These are phyloP conservation scores for Alternaria tenuissima DNA, from an alignment of 2,329 filamentous ascomycete genomes.

Conservation along the genomic window DNA sequence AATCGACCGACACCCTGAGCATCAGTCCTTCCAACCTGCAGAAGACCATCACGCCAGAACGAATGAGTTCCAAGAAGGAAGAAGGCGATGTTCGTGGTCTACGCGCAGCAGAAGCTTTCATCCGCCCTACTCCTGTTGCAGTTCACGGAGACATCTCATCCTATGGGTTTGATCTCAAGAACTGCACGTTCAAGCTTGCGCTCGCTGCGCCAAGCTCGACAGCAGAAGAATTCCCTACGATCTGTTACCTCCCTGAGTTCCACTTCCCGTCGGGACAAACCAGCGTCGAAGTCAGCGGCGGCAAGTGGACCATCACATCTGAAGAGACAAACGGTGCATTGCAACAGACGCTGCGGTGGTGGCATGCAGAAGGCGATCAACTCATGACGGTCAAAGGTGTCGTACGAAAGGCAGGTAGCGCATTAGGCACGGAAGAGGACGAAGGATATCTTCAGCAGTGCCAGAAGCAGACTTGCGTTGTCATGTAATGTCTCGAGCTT, in stretches of 20 bases:
- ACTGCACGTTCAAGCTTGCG: constrained; percentile 77
- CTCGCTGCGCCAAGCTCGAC: constrained; percentile 69
- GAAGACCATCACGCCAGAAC: constrained; percentile 69
- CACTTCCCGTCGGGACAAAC: constrained; percentile 84
- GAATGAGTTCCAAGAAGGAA: constrained; percentile 49
- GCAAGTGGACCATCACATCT: constrained; percentile 85
- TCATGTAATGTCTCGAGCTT: constrained; percentile 50
- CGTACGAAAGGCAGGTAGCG: constrained; percentile 63
- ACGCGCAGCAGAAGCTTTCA: constrained; percentile 90
- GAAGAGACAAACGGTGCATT: constrained; percentile 74
- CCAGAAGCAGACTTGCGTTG: constrained; percentile 54
- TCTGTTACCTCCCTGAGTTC: constrained; percentile 87
- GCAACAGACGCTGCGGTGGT: constrained; percentile 86
- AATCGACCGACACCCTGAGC: constrained; percentile 55
- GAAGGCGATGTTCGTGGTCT: constrained; percentile 64
- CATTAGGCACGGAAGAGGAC: constrained; percentile 69
- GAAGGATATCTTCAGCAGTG: constrained; percentile 78
- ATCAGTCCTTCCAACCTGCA: constrained; percentile 81
- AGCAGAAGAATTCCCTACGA: constrained; percentile 73
- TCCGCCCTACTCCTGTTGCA: constrained; percentile 81
- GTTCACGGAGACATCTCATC: constrained; percentile 75
- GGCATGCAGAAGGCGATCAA: constrained; percentile 89
- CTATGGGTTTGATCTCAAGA: constrained; percentile 83
- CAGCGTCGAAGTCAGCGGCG: constrained; percentile 78
- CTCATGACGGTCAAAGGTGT: constrained; percentile 78